Conservation (phyloP, 345 rosid genomes). For the Ceriops zippeliana region DNA sequence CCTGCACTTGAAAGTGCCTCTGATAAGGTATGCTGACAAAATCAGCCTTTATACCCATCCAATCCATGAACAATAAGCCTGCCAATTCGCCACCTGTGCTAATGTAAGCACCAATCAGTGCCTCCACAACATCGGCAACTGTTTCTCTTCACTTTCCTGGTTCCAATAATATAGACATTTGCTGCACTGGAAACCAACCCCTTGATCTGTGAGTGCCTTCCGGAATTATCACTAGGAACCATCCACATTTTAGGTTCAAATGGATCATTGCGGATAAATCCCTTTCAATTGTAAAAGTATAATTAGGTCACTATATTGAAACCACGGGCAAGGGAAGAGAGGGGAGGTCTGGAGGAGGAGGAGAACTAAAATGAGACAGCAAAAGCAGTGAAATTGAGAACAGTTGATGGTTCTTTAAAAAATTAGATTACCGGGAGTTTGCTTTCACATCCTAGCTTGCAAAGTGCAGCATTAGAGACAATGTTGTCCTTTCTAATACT, state of each 20-base stretch:
- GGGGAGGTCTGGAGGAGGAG: background rate
- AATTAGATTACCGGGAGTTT: conserved; percentile 56
- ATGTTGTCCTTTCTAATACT: conserved; percentile 59
- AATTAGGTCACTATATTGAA: too few species aligned
- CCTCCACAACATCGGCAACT: conserved; percentile 81
- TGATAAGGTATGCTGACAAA: conserved; percentile 33
- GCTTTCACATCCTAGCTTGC: conserved; percentile 60
- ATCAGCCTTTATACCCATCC: conserved; percentile 77
- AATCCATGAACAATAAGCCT: conserved; percentile 52
- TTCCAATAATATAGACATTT: conserved; percentile 45
- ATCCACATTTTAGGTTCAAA: conserved; percentile 80
- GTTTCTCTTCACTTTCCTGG: conserved; percentile 47
- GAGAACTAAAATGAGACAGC: background rate
- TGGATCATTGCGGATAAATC: conserved; percentile 63
- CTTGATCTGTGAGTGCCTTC: conserved; percentile 30
- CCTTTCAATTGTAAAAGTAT: conserved; percentile 31
- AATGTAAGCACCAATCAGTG: conserved; percentile 78
- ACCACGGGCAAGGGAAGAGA: too few species aligned
- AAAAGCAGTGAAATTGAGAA: background rate
- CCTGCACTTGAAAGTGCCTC: conserved; percentile 28
- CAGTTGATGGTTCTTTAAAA: too few species aligned
- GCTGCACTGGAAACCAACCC: conserved; percentile 29
- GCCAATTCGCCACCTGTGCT: conserved; percentile 69
- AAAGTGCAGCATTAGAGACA: conserved; percentile 62
- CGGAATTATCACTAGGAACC: conserved; percentile 54